Evolutionary conservation across 164 flowering plant species (phyloP).

Genomic region (Berberis vulgaris): DNA sequence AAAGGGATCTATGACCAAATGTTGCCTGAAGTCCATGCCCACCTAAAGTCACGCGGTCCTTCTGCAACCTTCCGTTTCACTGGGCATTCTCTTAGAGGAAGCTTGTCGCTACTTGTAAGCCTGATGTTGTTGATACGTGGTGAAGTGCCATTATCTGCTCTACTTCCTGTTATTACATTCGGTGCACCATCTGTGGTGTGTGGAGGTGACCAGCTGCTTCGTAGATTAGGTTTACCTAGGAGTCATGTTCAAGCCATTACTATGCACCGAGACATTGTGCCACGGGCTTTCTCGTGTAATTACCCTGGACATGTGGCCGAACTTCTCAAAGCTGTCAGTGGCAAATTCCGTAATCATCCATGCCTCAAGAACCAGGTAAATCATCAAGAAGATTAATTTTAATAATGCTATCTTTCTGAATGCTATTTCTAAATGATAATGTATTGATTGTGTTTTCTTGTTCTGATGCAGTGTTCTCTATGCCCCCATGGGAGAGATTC

Average conservation of each 20-base stretch:
- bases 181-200: constrained; percentile 90
- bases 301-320: constrained; percentile 82
- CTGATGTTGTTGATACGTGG: constrained; percentile 84
- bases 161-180: constrained; percentile 90
- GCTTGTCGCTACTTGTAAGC: constrained; percentile 72
- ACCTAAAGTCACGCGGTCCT: constrained; percentile 48
- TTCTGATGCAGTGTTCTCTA: constrained; percentile 47
- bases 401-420: too few species aligned
- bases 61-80: constrained; percentile 83
- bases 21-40: constrained; percentile 79
- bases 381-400: too few species aligned
- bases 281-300: constrained; percentile 88
- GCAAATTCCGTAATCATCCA: constrained; percentile 73
- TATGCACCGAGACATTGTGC: constrained; percentile 96
- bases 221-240: constrained; percentile 58
- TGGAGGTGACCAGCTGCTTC: constrained; percentile 83
- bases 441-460: background rate
- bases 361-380: constrained; percentile 74
- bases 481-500: constrained; percentile 84
- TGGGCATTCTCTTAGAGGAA: constrained; percentile 97
- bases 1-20: constrained; percentile 90
- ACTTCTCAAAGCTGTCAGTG: constrained; percentile 81
- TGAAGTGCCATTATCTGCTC: constrained; percentile 66
- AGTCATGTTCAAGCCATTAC: constrained; percentile 70
- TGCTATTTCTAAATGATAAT: too few species aligned